Evolutionary conservation across 108 stramenopile genomes (phyloP), one percentile per base, ranked within the genome.

Genomic region (Cylindrotheca fusiformis): DNA sequence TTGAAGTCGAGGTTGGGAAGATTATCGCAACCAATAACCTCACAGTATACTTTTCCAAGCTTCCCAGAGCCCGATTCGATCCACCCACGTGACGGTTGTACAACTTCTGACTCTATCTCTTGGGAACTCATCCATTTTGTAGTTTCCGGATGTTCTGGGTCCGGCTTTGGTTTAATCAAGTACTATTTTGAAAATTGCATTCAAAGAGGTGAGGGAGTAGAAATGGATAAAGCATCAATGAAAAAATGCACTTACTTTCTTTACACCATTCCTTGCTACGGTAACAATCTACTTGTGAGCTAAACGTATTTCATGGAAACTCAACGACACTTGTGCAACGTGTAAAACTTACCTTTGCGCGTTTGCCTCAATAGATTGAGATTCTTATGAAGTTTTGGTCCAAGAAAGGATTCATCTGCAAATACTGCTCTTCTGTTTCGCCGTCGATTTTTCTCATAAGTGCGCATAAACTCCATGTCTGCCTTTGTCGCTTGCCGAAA

Each of bases 51-150:
- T 55, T 88, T 83, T 24, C 84, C 87, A 3, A 85, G 57, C 4
- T 33, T 41, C 3, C 86, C 86, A 17, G 84, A 74, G 0, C 90
- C 90, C 26, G 79, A 71, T 57, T 87, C 81, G 23, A 82, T 67
- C 90, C 90, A 91, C 24, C 74, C 32, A 12, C 61, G 33, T 17
- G 84, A 86, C 48, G 73, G 78, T 29, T 64, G 61, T 45, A 64
- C 32, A 1, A 55, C 62, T 62, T 81, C 84, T 19, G 19, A 32
- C 24, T 85, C 76, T 44, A 71, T 76, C 26, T 84, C 76, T 32
- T 60, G 32, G 19, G 60, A 25, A 12, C 65, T 67, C 54, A 77
- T 52, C 79, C 55, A 88, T 28, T 64, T 83, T 49, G 69, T 85
- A 71, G 63, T 77, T 63, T 61, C 65, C 28, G 20, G 54, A 19